Percentiles rank a stretch among this genome's conserved stretches.
These are phyloP conservation scores for Sporisorium sorghi DNA, from an alignment of 1,284 basidiomycete species.

Conservation along the genomic window DNA sequence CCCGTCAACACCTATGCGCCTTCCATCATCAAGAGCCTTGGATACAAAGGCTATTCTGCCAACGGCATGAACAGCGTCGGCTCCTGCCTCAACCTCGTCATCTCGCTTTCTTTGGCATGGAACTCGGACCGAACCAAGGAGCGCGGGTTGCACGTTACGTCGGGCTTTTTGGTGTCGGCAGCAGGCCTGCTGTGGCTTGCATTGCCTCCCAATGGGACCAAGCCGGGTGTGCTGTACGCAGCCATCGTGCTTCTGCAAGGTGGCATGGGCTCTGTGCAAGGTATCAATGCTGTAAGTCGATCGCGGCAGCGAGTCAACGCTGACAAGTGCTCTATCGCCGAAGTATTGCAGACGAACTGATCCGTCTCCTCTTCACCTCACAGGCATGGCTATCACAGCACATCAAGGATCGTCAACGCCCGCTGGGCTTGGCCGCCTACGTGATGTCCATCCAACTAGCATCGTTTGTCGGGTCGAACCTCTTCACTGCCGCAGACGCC, in stretches of 20 bases:
- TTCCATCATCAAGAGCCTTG: slow-evolving; percentile 4
- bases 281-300: slow-evolving; percentile 6
- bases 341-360: too few relatives aligned
- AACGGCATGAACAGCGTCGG: slow-evolving; percentile 7
- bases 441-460: slow-evolving; percentile 2
- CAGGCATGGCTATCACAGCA: slow-evolving; percentile 5
- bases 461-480: slow-evolving; percentile 3
- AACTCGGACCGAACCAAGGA: slow-evolving; percentile 4
- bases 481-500: slow-evolving; percentile 1
- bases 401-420: slow-evolving; percentile 4
- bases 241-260: neutral
- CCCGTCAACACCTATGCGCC: slow-evolving; percentile 5
- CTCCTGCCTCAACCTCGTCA: neutral
- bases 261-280: slow-evolving; percentile 4
- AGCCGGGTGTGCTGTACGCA: neutral
- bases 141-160: neutral
- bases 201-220: slow-evolving; percentile 1
- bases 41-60: slow-evolving; percentile 4
- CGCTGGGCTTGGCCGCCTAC: slow-evolving; percentile 3
- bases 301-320: too few relatives aligned
- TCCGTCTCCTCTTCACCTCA: too few relatives aligned
- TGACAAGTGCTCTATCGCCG: too few relatives aligned
- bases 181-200: neutral
- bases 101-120: neutral
- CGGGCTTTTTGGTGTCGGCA: neutral